Conservation (phyloP, 2,329 filamentous ascomycete species). For the Fusarium sp. region DNA sequence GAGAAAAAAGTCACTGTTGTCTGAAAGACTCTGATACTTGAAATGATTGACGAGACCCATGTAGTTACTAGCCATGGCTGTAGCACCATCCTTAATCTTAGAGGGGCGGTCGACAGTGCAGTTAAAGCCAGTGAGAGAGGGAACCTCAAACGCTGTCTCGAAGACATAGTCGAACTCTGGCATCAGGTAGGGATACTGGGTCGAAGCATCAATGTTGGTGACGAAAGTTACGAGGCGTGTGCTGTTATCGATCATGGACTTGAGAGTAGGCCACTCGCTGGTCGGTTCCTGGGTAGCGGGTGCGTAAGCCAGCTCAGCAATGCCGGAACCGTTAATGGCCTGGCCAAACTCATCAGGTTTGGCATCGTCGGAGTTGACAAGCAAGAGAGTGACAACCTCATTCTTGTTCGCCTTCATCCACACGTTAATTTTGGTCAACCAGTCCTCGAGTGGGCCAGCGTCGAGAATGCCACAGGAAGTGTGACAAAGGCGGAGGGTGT, state of each 20-base stretch:
- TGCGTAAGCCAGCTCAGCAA: slow-evolving; percentile 69
- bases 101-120: slow-evolving; percentile 75
- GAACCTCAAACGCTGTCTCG: slow-evolving; percentile 76
- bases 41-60: slow-evolving; percentile 86
- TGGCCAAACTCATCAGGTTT: slow-evolving; percentile 62
- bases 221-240: slow-evolving; percentile 76
- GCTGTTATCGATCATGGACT: slow-evolving; percentile 69
- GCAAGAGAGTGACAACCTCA: slow-evolving; percentile 78
- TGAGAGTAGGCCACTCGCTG: slow-evolving; percentile 75
- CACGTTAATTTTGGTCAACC: slow-evolving; percentile 69
- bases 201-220: slow-evolving; percentile 58
- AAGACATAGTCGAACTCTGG: slow-evolving; percentile 74
- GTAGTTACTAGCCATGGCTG: slow-evolving; percentile 65
- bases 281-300: slow-evolving; percentile 56
- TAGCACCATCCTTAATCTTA: slow-evolving; percentile 55
- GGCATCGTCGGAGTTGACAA: slow-evolving; percentile 75
- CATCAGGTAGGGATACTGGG: slow-evolving; percentile 65
- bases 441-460: slow-evolving; percentile 70
- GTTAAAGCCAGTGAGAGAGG: slow-evolving; percentile 70
- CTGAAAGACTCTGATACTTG: slow-evolving; percentile 66
- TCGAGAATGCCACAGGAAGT: slow-evolving; percentile 73
- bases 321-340: slow-evolving; percentile 65
- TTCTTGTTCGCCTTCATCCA: slow-evolving; percentile 77
- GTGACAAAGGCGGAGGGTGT: slow-evolving; percentile 75
- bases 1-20: slow-evolving; percentile 60